Conservation (phyloP, 2,329 filamentous ascomycete genomes). For the Claviceps purpurea region DNA sequence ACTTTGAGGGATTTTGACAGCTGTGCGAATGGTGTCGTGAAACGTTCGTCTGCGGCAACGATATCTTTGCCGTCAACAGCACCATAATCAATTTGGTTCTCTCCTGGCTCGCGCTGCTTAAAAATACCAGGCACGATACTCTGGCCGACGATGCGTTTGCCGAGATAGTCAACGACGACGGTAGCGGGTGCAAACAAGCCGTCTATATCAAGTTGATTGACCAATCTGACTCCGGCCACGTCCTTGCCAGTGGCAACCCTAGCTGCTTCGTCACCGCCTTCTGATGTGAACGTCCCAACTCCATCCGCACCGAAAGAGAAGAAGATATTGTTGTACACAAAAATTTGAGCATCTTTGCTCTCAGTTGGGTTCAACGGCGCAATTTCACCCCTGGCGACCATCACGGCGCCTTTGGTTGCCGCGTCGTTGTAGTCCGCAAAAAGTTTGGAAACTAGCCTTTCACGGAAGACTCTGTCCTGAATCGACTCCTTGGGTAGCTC, state of each 20-base stretch:
- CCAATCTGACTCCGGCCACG: conserved; percentile 81
- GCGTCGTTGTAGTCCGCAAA: conserved; percentile 98
- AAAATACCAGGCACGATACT: conserved; percentile 98
- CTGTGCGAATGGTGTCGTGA: conserved; percentile 73
- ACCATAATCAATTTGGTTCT: conserved; percentile 98
- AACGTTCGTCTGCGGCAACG: conserved; percentile 79
- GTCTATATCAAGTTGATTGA: conserved; percentile 94
- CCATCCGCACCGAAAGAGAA: conserved; percentile 97
- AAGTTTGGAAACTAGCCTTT: conserved; percentile 85
- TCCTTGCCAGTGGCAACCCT: conserved; percentile 95
- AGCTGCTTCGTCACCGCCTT: conserved; percentile 93
- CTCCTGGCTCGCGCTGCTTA: conserved; percentile 92
- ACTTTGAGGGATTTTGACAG: conserved; percentile 82
- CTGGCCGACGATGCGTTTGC: conserved; percentile 92
- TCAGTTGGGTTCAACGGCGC: conserved; percentile 92
- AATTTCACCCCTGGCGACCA: conserved; percentile 87
- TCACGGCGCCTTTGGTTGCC: conserved; percentile 76
- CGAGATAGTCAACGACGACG: conserved; percentile 90
- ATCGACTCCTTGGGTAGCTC: conserved; percentile 89
- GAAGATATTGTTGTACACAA: conserved; percentile 99
- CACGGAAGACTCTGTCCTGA: conserved; percentile 90
- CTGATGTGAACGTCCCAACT: conserved; percentile 89
- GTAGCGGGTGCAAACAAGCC: conserved; percentile 92
- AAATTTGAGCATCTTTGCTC: conserved; percentile 85
- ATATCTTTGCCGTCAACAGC: conserved; percentile 95